Conservation (phyloP, 1,284 basidiomycete species). For the Cutaneotrichosporon cyanovorans region DNA sequence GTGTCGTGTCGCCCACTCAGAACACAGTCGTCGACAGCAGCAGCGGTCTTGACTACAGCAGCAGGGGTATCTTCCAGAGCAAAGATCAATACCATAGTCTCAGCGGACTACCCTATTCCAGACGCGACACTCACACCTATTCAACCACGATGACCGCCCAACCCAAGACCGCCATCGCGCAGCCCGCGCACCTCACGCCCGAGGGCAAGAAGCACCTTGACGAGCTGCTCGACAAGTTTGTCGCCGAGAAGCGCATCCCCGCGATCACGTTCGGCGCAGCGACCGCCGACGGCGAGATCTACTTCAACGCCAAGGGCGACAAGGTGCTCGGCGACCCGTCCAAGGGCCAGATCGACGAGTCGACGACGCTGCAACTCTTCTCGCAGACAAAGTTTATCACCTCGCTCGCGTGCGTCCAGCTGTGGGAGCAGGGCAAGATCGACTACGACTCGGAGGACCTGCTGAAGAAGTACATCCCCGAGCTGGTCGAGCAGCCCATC, state of each 20-base stretch:
- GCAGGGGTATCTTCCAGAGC: too few relatives aligned
- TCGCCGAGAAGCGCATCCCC: constrained; percentile 21
- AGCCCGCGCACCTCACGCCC: background rate
- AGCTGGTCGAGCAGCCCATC: constrained; percentile 25
- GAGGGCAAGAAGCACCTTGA: constrained; percentile 19
- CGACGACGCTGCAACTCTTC: constrained; percentile 31
- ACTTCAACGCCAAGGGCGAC: constrained; percentile 25
- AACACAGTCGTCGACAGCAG: too few relatives aligned
- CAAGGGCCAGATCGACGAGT: constrained; percentile 19
- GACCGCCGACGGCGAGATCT: constrained; percentile 26
- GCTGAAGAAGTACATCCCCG: constrained; percentile 27
- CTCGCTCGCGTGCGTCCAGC: constrained; percentile 13
- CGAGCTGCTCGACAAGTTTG: constrained; percentile 16
- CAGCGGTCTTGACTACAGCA: too few relatives aligned
- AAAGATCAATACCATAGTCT: too few relatives aligned
- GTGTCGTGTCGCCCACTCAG: too few relatives aligned
- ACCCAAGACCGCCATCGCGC: background rate
- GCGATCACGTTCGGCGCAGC: constrained; percentile 26
- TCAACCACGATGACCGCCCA: background rate
- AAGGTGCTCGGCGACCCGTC: constrained; percentile 21
- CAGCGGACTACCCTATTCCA: too few relatives aligned
- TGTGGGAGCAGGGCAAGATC: constrained; percentile 10
- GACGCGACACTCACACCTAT: too few relatives aligned
- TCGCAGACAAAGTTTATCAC: constrained; percentile 34
- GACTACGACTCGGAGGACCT: constrained; percentile 19